A percentile compares a stretch with the other conserved stretches of the same genome.
phyloP scores from a whole-genome alignment of 1,284 basidiomycete genomes.

The Neonothopanus nambi region DNA sequence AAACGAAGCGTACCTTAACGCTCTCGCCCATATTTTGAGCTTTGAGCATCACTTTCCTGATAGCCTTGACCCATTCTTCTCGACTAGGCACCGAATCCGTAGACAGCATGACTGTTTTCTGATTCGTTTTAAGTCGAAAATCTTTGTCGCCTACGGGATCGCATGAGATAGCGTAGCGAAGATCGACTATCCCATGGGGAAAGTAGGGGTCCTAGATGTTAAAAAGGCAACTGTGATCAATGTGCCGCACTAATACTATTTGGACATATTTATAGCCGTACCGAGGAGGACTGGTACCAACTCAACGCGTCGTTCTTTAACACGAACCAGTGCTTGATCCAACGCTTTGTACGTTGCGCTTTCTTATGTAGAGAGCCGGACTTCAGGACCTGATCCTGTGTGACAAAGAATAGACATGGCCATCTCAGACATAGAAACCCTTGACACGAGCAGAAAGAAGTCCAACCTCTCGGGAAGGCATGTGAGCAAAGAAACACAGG shows the following conservation, averaged over 20 bases:
- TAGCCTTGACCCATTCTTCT: constrained; percentile 92
- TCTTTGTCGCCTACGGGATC: constrained; percentile 75
- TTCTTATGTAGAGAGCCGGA: constrained; percentile 85
- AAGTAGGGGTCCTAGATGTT: constrained; percentile 94
- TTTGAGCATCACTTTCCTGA: constrained; percentile 91
- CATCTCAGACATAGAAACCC: not conserved
- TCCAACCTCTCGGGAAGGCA: constrained; percentile 82
- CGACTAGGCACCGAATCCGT: constrained; percentile 81
- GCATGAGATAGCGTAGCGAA: constrained; percentile 90
- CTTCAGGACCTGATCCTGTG: constrained; percentile 83
- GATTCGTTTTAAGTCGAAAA: constrained; percentile 79
- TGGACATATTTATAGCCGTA: no score
- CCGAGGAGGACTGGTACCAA: constrained; percentile 93
- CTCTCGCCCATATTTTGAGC: constrained; percentile 95
- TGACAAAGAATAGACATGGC: constrained; percentile 1
- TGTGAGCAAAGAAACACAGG: constrained; percentile 96
- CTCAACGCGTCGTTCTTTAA: constrained; percentile 91
- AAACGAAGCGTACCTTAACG: constrained; percentile 66
- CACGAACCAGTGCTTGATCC: constrained; percentile 92
- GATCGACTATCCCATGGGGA: constrained; percentile 90
- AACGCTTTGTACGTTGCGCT: constrained; percentile 82
- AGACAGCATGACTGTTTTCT: constrained; percentile 70
- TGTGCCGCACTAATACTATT: no score
- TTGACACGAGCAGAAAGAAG: constrained; percentile 5
- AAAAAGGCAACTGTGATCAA: not conserved